These are phyloP conservation scores for Ascosphaera pollenicola DNA, from an alignment of 2,329 filamentous ascomycete genomes.

Conservation along the genomic window DNA sequence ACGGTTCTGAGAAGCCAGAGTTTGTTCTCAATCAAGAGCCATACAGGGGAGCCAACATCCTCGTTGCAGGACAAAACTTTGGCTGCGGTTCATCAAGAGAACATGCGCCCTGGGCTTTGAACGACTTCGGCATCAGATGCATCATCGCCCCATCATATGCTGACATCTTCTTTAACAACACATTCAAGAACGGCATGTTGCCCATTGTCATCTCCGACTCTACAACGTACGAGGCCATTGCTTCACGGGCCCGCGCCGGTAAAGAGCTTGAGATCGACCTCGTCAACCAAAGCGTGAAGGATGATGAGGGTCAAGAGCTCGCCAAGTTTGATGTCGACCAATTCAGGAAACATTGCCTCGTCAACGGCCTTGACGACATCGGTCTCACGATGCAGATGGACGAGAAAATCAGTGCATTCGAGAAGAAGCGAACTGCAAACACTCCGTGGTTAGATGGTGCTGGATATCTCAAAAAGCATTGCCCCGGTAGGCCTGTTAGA, in stretches of 20 bases:
- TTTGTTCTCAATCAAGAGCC: slow-evolving; percentile 85
- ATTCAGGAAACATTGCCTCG: slow-evolving; percentile 82
- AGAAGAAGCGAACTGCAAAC: slow-evolving; percentile 50
- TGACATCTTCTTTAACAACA: slow-evolving; percentile 99
- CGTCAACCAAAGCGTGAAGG: slow-evolving; percentile 60
- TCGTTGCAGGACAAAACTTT: slow-evolving; percentile 85
- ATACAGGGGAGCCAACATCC: slow-evolving; percentile 65
- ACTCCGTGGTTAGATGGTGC: slow-evolving; percentile 85
- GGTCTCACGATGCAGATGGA: slow-evolving; percentile 84
- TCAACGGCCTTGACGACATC: slow-evolving; percentile 91
- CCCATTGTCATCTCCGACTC: slow-evolving; percentile 55
- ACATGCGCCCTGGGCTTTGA: slow-evolving; percentile 89
- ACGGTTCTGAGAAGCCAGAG: slow-evolving; percentile 51
- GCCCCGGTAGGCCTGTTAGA: slow-evolving; percentile 27
- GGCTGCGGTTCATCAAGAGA: slow-evolving; percentile 84
- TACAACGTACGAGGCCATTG: slow-evolving; percentile 44
- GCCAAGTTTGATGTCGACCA: slow-evolving; percentile 70
- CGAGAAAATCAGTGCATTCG: slow-evolving; percentile 67
- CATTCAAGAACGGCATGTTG: slow-evolving; percentile 99
- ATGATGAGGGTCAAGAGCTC: slow-evolving; percentile 49
- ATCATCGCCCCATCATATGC: slow-evolving; percentile 74
- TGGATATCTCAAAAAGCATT: slow-evolving; percentile 43
- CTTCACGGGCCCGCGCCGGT: slow-evolving; percentile 55
- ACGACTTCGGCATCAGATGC: slow-evolving; percentile 90
- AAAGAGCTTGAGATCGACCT: slow-evolving; percentile 79